Conservation (phyloP, 345 rosid genomes). For the Geranium brycei region DNA sequence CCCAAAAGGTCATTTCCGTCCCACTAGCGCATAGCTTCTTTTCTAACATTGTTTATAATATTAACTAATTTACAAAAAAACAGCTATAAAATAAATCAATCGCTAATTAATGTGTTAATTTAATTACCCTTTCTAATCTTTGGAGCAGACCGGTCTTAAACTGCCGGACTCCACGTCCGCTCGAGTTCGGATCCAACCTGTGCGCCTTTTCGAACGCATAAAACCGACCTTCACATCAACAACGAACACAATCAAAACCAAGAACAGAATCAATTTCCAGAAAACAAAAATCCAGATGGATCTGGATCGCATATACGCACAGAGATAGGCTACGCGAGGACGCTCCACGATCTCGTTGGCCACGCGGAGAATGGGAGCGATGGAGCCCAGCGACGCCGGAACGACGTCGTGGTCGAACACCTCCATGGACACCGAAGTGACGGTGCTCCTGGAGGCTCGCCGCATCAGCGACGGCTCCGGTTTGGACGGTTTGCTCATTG, state of each 20-base stretch:
- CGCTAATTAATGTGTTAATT: not conserved
- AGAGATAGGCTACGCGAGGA: slow-evolving; percentile 95
- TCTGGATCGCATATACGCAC: slow-evolving; percentile 20
- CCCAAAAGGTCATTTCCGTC: no score
- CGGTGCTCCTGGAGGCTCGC: slow-evolving; percentile 86
- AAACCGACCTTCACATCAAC: slow-evolving; percentile 45
- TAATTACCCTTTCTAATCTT: slow-evolving; percentile 63
- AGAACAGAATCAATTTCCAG: not conserved
- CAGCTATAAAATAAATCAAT: not conserved
- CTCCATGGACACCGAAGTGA: slow-evolving; percentile 74
- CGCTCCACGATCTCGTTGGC: slow-evolving; percentile 91
- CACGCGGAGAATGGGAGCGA: slow-evolving; percentile 73
- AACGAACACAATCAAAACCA: not conserved
- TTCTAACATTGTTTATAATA: no score
- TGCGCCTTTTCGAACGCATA: slow-evolving; percentile 90
- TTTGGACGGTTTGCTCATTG: not conserved
- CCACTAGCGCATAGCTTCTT: no score
- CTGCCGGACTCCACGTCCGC: slow-evolving; percentile 80
- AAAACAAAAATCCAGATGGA: not conserved
- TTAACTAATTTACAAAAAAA: no score
- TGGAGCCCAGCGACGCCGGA: slow-evolving; percentile 75
- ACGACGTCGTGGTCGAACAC: slow-evolving; percentile 92
- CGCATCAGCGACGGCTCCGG: slow-evolving; percentile 18
- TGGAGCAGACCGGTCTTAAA: slow-evolving; percentile 73
- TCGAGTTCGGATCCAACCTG: slow-evolving; percentile 56